These are phyloP conservation scores for Epichloe festucae DNA, from an alignment of 2,329 filamentous ascomycete genomes.

Conservation along the genomic window DNA sequence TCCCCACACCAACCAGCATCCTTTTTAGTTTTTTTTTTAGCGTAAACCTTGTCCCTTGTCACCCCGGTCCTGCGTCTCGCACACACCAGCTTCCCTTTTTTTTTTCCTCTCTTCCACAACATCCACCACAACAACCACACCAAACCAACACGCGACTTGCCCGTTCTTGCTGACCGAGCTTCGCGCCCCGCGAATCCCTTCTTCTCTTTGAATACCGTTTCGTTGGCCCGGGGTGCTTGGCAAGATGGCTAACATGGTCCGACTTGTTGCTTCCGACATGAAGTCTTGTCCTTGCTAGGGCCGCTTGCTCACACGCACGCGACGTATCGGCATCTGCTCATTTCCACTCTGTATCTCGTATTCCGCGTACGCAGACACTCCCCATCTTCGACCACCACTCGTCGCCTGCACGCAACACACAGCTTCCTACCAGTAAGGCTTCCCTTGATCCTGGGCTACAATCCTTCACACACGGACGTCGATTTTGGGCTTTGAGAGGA, in stretches of 20 bases:
- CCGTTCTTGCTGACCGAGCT: conserved; percentile 7
- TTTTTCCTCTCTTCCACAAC: background rate
- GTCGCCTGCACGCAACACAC: background rate
- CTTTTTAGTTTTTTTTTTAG: background rate
- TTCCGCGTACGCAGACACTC: background rate
- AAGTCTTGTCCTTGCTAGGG: conserved; percentile 10
- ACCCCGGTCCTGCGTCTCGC: background rate
- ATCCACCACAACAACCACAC: background rate
- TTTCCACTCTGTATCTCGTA: background rate
- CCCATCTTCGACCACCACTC: background rate
- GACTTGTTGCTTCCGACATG: conserved; percentile 9
- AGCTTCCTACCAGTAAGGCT: background rate
- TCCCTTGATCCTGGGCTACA: background rate
- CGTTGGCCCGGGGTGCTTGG: conserved; percentile 1
- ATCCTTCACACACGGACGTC: no score
- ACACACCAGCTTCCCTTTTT: background rate
- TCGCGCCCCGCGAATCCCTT: background rate
- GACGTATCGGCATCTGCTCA: background rate
- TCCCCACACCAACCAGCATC: no score
- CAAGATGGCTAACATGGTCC: conserved; percentile 13
- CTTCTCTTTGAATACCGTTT: background rate
- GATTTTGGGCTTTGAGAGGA: no score
- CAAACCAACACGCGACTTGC: conserved; percentile 2
- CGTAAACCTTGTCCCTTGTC: background rate
- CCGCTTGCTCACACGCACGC: conserved; percentile 1